Conservation (phyloP, 176 grass and related monocot genomes). For the Aegilops sharonensis region DNA sequence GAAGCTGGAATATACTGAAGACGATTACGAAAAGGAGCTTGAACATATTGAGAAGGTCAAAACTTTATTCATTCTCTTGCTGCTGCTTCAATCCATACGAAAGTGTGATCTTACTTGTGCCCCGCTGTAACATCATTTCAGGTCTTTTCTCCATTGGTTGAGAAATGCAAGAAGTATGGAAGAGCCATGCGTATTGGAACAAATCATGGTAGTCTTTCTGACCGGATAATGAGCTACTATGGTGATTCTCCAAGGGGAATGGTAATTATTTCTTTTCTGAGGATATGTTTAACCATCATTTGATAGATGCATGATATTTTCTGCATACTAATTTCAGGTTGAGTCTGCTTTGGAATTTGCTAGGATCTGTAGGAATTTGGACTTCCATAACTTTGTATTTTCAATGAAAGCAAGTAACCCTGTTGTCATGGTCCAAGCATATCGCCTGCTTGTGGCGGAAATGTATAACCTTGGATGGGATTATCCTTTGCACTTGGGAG, state of each 20-base stretch:
- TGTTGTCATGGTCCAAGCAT: constrained; percentile 98
- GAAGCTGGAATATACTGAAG: constrained; percentile 79
- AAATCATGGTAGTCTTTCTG: constrained; percentile 96
- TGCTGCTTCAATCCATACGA: neutral
- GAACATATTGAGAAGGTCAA: constrained; percentile 93
- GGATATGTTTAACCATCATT: constrained; percentile 2
- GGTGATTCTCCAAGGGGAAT: constrained; percentile 99
- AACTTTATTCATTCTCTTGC: constrained; percentile 1
- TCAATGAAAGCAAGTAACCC: constrained; percentile 99
- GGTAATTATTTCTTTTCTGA: constrained; percentile 52
- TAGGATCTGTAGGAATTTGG: constrained; percentile 86
- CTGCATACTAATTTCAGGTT: constrained; percentile 57
- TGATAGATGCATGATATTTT: constrained; percentile 28
- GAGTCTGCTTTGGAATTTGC: constrained; percentile 99
- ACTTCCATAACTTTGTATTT: constrained; percentile 99
- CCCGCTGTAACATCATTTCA: constrained; percentile 27
- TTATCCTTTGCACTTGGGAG: constrained; percentile 96
- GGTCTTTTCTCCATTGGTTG: constrained; percentile 95
- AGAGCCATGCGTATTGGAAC: constrained; percentile 96
- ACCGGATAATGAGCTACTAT: constrained; percentile 99
- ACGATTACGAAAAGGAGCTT: constrained; percentile 91
- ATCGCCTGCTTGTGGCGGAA: constrained; percentile 89
- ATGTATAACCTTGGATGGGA: constrained; percentile 99
- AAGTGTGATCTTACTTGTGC: constrained; percentile 25
- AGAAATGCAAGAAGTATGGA: constrained; percentile 98